Base-by-base conservation (phyloP, 352 stramenopile species). In the Globisporangium orthogonon region DNA sequence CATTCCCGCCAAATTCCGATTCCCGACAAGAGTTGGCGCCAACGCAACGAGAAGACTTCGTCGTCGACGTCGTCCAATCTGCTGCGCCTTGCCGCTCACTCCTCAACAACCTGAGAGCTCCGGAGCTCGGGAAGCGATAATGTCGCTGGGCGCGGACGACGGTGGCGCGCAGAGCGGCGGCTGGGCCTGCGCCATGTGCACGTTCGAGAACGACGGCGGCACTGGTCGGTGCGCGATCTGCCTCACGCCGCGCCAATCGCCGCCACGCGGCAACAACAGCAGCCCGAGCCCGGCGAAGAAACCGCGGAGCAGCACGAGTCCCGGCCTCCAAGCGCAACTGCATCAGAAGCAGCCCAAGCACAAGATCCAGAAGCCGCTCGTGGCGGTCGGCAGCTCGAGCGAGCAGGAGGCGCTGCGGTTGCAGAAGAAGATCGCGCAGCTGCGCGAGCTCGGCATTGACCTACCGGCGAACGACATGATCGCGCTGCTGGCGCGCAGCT, bases 141-240 rank as follows among this genome's bases (percentile, higher is more conserved):
- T 3, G 33, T 37, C 33, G 33, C 33, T 37, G 33, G 33, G 10
- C 23, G 23, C 23, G 54, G 54, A 37, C 46, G n/a, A 40, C 31
- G 17, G 30, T 23, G 41, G 39, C 30, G 45, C 18, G 51, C 44
- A 54, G 45, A 11, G 3, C 18, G 7, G 55, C 41, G 33, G 35
- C 46, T 94, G 84, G 84, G 80, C 61, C 63, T 94, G 84, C 61
- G 56, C 66, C 45, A 72, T 69, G 46, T 94, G 84, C 63, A 92
- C 84, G 51, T 91, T 83, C 62, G 71, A 88, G 69, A 94, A 94
- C 53, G 69, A 62, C 7, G 41, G 48, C 7, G 28, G 4, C 1
- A 49, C 50, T 23, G n/a, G n/a, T 3, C 67, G 67, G 56, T 94
- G 84, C 57, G 68, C 58, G 23, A 88, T 92, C 50, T 94, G 84